Base-by-base conservation (phyloP, 2,329 filamentous ascomycete genomes). In the Pleurostoma richardsiae region DNA sequence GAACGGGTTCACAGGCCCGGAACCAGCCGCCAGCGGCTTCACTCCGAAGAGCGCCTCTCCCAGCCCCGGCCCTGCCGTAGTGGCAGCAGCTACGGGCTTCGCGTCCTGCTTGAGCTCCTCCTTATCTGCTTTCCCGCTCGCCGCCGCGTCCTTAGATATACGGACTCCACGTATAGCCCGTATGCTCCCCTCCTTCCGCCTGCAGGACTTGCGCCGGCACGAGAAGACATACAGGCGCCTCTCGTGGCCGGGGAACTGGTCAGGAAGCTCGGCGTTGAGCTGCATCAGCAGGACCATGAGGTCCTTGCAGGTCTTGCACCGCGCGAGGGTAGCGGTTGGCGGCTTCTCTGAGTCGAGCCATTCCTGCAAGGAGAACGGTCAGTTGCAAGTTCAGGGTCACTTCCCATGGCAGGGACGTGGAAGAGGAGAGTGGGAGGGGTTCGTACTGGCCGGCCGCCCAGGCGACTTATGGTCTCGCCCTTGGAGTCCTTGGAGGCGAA, bases 231-330 rank as follows among this genome's bases (percentile, higher is more conserved):
- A 97, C 19, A 99, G 64, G 51, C 92, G 82, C 55, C 94, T 79
- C 59, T 96, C 90, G 66, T 97, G 89, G 47, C 85, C 83, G 2
- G 90, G 87, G 59, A 96, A 96, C 42, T 82, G 78, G 46, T 92
- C 86, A 10, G 90, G 91, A 4, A 97, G 77, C 62, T 96, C 90
- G 58, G 83, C 91, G 66, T 99, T 90, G 29, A 99, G 79, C 66
- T 99, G 90, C 41, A 99, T 79, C 3, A 99, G 79, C 8, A 97
- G 77, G 2, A 82, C 84, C 81, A 96, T 90, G 44, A 89, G 69
- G 44, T 83, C 80, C 55, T 90, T 88, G 80, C 94, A 99, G 54
- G 88, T 79, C 67, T 88, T 90, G 73, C 94, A 99, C 67, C 84
- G 86, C 27, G 88, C 90, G 7, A 95, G 77, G 1, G 84, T 73